A percentile compares a stretch with the other conserved stretches of the same genome.
phyloP scores from a whole-genome alignment of 1,284 basidiomycete species.

The Sanghuangporus baumii region DNA sequence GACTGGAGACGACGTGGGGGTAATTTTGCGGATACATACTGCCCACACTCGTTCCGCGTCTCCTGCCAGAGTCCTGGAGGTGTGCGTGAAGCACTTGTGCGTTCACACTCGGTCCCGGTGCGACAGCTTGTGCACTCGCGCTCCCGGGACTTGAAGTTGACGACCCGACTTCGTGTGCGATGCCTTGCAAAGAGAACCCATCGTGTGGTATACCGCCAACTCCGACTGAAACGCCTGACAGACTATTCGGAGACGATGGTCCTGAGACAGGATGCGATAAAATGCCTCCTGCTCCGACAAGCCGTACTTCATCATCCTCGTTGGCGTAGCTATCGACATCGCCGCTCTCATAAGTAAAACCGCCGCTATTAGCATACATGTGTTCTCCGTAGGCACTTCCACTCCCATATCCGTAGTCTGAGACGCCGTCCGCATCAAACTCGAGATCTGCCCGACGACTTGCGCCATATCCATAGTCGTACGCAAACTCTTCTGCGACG shows the following conservation, averaged over 20 bases:
- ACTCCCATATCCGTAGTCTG: slow-evolving; percentile 1
- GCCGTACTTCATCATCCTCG: slow-evolving; percentile 9
- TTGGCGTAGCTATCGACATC: not conserved
- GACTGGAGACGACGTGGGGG: slow-evolving; percentile 8
- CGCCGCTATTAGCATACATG: not conserved
- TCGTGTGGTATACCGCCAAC: not conserved
- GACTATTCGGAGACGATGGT: slow-evolving; percentile 13
- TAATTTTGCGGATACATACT: not conserved
- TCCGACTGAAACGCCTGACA: slow-evolving; percentile 12
- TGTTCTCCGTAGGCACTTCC: slow-evolving; percentile 7
- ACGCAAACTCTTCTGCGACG: slow-evolving; percentile 6
- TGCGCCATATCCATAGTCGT: slow-evolving; percentile 10
- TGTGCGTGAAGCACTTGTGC: not conserved
- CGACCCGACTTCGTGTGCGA: not conserved
- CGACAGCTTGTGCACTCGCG: not conserved
- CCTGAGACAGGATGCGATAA: slow-evolving; percentile 13
- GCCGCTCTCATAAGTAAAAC: not conserved
- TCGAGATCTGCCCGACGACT: not conserved
- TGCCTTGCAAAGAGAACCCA: slow-evolving; percentile 1
- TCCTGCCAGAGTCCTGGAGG: not conserved
- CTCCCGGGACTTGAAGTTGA: not conserved
- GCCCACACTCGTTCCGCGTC: not conserved
- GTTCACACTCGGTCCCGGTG: not conserved
- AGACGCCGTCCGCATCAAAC: not conserved
- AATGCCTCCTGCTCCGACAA: slow-evolving; percentile 15